A percentile compares a stretch with the other conserved stretches of the same genome.
Evolutionary conservation across 441 rosid species (phyloP).

Genomic region (Syzygium malaccense): DNA sequence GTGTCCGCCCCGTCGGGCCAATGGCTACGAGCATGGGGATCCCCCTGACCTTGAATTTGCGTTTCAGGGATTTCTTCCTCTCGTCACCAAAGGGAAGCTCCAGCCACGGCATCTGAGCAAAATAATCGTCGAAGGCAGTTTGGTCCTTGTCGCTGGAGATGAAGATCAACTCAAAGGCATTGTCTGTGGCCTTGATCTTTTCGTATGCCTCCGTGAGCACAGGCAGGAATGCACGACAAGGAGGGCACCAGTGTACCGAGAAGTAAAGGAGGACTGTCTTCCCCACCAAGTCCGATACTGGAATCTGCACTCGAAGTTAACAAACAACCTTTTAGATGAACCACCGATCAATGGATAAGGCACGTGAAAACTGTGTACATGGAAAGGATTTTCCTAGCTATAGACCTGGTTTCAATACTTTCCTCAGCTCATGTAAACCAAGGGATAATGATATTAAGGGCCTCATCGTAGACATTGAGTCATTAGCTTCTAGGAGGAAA

Average conservation of each 20-base stretch:
- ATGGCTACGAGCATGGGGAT: constrained; percentile 59
- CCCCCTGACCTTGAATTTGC: constrained; percentile 51
- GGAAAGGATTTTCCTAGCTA: not conserved
- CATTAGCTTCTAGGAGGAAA: not conserved
- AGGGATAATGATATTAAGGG: not conserved
- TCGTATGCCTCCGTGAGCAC: constrained; percentile 50
- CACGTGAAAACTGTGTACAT: not conserved
- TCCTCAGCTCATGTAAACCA: not conserved
- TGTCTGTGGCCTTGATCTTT: constrained; percentile 46
- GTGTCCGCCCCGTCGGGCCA: constrained; percentile 56
- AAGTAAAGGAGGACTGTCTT: constrained; percentile 67
- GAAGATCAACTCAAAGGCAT: constrained; percentile 61
- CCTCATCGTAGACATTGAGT: not conserved
- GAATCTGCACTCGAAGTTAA: constrained; percentile 27
- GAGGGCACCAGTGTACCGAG: constrained; percentile 86
- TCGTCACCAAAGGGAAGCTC: constrained; percentile 72
- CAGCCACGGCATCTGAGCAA: constrained; percentile 68
- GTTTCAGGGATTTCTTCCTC: constrained; percentile 43
- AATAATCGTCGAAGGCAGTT: constrained; percentile 45
- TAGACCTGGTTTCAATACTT: not conserved
- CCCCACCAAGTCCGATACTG: constrained; percentile 53
- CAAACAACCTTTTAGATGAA: not conserved
- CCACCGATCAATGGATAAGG: not conserved
- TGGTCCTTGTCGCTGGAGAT: constrained; percentile 57
- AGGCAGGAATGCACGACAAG: constrained; percentile 68